Percentiles rank a stretch among this genome's conserved stretches.
Conservation (phyloP, 2,329 filamentous ascomycete genomes). For the Hymenoscyphus fraxineus region DNA sequence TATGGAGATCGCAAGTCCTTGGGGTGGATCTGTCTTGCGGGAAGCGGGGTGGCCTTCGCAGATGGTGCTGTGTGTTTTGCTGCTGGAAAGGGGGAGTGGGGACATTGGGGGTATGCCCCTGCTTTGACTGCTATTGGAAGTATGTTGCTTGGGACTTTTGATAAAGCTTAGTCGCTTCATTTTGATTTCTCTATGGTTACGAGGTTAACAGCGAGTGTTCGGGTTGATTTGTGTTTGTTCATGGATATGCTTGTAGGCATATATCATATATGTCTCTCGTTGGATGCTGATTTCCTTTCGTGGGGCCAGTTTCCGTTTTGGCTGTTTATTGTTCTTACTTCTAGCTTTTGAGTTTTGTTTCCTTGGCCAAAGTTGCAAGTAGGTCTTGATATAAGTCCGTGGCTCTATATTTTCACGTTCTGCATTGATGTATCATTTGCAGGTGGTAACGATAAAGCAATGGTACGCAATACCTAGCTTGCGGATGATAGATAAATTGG, state of each 20-base stretch:
- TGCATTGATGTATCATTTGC: no score
- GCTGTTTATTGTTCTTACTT: no score
- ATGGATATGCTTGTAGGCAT: neutral
- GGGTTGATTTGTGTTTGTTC: neutral
- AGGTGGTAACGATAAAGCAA: no score
- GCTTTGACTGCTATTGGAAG: constrained; percentile 37
- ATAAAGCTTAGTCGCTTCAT: neutral
- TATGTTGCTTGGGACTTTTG: constrained; percentile 6
- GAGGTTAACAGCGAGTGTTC: neutral
- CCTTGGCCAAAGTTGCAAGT: no score
- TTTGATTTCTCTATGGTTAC: neutral
- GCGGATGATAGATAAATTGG: no score
- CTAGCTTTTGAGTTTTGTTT: no score
- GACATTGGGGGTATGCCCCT: constrained; percentile 48
- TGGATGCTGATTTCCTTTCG: neutral
- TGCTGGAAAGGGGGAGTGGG: constrained; percentile 43
- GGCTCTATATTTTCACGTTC: no score
- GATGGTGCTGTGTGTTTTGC: constrained; percentile 44
- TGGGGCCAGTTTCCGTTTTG: no score
- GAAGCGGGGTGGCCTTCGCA: constrained; percentile 40
- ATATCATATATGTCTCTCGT: neutral
- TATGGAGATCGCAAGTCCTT: constrained; percentile 39
- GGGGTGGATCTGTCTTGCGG: constrained; percentile 42
- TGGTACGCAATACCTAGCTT: no score
- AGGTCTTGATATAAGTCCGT: no score